These are phyloP conservation scores for Talaromyces verruculosus DNA, from an alignment of 2,329 filamentous ascomycete genomes.

Conservation along the genomic window DNA sequence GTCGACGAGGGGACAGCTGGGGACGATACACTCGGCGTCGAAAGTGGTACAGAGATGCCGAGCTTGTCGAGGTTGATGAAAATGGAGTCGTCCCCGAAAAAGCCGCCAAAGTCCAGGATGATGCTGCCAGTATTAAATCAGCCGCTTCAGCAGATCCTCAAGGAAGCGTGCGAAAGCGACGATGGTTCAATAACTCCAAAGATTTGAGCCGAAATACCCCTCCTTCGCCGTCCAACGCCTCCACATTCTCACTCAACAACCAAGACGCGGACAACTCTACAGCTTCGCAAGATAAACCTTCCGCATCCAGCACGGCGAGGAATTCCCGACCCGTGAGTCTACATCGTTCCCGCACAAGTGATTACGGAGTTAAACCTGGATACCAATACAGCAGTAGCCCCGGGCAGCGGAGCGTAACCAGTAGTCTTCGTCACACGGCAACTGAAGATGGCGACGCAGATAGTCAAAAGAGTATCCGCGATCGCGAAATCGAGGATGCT, in stretches of 20 bases:
- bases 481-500: conserved; percentile 40
- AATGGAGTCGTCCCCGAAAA: conserved; percentile 43
- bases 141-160: conserved; percentile 28
- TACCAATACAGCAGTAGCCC: conserved; percentile 27
- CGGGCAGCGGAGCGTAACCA: conserved; percentile 21
- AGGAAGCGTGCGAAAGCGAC: conserved; percentile 32
- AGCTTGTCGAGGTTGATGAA: conserved; percentile 72
- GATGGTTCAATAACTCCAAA: conserved; percentile 40
- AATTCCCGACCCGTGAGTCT: conserved; percentile 35
- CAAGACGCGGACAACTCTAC: conserved; percentile 6
- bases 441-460: conserved; percentile 28
- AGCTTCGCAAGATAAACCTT: conserved; percentile 4
- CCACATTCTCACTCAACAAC: conserved; percentile 23
- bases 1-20: conserved; percentile 87
- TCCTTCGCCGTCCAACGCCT: conserved; percentile 25
- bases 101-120: conserved; percentile 31
- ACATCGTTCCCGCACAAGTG: conserved; percentile 29
- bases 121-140: conserved; percentile 27
- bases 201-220: conserved; percentile 33
- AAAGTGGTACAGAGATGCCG: conserved; percentile 96
- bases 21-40: conserved; percentile 86
- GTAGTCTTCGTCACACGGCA: conserved; percentile 16
- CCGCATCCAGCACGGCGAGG: conserved; percentile 22
- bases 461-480: conserved; percentile 35
- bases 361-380: conserved; percentile 28